Percentiles rank a stretch among this genome's conserved stretches.
Evolutionary conservation across 192 early-diverging fungal genomes (phyloP).

Genomic region (Coemansia erecta): DNA sequence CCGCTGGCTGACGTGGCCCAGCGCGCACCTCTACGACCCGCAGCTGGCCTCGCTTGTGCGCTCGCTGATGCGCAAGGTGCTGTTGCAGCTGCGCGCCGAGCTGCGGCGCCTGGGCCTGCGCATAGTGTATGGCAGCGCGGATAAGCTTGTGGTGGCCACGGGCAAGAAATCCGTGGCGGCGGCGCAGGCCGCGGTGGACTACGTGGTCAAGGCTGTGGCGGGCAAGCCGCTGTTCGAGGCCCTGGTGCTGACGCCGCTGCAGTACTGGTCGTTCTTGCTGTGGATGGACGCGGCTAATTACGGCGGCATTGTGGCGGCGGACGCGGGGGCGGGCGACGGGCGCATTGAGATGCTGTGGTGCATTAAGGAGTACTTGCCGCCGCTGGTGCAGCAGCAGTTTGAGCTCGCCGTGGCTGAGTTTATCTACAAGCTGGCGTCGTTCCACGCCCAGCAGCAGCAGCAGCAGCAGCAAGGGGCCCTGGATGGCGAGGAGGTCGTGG

Average conservation of each 20-base stretch:
- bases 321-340: slow-evolving; percentile 22
- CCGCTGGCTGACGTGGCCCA: slow-evolving; percentile 81
- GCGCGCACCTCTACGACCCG: slow-evolving; percentile 80
- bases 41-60: slow-evolving; percentile 75
- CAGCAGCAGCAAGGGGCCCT: slow-evolving; percentile 15
- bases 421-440: slow-evolving; percentile 60
- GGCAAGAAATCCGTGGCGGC: slow-evolving; percentile 70
- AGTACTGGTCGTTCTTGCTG: slow-evolving; percentile 77
- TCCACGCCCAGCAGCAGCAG: slow-evolving; percentile 47
- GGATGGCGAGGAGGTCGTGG: slow-evolving; percentile 14
- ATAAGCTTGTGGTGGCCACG: slow-evolving; percentile 80
- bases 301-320: slow-evolving; percentile 55
- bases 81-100: slow-evolving; percentile 80
- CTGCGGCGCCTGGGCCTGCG: slow-evolving; percentile 72
- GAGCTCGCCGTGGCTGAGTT: slow-evolving; percentile 68
- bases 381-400: slow-evolving; percentile 69
- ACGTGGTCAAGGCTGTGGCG: slow-evolving; percentile 66
- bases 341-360: slow-evolving; percentile 83
- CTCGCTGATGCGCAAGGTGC: slow-evolving; percentile 86
- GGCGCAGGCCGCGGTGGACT: slow-evolving; percentile 72
- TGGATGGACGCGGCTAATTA: slow-evolving; percentile 95
- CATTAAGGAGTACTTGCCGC: slow-evolving; percentile 83
- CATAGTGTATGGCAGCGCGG: slow-evolving; percentile 76
- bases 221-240: slow-evolving; percentile 74
- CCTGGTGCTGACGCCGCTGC: slow-evolving; percentile 64